A percentile compares a stretch with the other conserved stretches of the same genome.
Evolutionary conservation across 139 green algal genomes (phyloP).

Genomic region (Micromonas commoda): DNA sequence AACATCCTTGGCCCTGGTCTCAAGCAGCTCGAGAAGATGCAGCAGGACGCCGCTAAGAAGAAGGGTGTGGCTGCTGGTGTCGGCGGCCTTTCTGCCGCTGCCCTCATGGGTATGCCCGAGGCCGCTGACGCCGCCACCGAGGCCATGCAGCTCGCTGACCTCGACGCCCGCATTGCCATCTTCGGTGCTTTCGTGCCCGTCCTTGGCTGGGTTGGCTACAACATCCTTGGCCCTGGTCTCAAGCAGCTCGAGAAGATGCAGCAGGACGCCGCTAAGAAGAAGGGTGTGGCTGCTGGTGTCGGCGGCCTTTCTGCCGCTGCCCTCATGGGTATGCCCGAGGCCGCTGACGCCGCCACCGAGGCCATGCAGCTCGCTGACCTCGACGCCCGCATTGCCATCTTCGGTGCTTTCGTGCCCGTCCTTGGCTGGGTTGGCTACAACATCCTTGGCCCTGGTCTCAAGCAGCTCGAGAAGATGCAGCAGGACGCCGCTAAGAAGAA

Average conservation of each 20-base stretch:
- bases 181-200: conserved; percentile 37
- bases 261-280: conserved; percentile 38
- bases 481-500: conserved; percentile 37
- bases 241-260: conserved; percentile 60
- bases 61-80: background rate
- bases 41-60: conserved; percentile 32
- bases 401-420: conserved; percentile 37
- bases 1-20: conserved; percentile 58
- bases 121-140: conserved; percentile 40
- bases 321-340: background rate
- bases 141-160: conserved; percentile 48
- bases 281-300: conserved; percentile 9
- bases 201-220: conserved; percentile 68
- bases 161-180: conserved; percentile 21
- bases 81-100: background rate
- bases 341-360: conserved; percentile 44
- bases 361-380: conserved; percentile 47
- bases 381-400: background rate
- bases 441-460: conserved; percentile 50
- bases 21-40: conserved; percentile 58
- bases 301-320: conserved; percentile 25
- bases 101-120: conserved; percentile 6
- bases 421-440: conserved; percentile 72
- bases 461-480: conserved; percentile 58
- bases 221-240: conserved; percentile 53